Conservation (phyloP, 257 asterid species). For the Agastache rugosa region DNA sequence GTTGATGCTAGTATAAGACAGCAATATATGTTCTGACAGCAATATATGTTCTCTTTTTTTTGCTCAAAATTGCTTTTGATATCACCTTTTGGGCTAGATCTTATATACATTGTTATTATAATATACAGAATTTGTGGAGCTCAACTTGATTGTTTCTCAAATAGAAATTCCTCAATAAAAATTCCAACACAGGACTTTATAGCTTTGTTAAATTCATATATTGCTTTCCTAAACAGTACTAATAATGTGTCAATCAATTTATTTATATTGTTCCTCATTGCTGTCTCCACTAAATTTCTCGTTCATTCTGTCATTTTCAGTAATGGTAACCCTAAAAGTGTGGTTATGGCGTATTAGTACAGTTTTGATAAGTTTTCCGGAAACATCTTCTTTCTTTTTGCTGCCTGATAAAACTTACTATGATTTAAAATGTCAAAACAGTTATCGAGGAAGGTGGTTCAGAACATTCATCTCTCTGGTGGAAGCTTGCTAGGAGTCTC, state of each 20-base stretch:
- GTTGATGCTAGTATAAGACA: neutral
- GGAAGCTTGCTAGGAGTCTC: slow-evolving; percentile 98
- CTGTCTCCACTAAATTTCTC: neutral
- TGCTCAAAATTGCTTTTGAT: neutral
- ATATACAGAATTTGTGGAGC: neutral
- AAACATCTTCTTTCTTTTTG: slow-evolving; percentile 12
- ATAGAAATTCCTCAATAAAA: neutral
- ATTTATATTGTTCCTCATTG: neutral
- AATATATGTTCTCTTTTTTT: neutral
- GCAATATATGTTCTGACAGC: neutral
- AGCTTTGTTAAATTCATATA: neutral
- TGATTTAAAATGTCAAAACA: slow-evolving; percentile 39
- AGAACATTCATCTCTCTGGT: slow-evolving; percentile 94
- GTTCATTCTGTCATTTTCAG: neutral
- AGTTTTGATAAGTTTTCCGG: slow-evolving; percentile 1
- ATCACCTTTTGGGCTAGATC: neutral
- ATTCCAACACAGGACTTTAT: neutral
- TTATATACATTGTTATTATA: neutral
- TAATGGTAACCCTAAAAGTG: slow-evolving; percentile 26
- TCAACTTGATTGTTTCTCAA: neutral
- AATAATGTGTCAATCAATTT: neutral
- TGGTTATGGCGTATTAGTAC: slow-evolving; percentile 16
- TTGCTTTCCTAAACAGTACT: neutral
- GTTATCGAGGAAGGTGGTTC: slow-evolving; percentile 91
- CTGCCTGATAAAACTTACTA: slow-evolving; percentile 5